Conservation (phyloP, 768 basidiomycete genomes). For the Mrakia hoshinonis region DNA sequence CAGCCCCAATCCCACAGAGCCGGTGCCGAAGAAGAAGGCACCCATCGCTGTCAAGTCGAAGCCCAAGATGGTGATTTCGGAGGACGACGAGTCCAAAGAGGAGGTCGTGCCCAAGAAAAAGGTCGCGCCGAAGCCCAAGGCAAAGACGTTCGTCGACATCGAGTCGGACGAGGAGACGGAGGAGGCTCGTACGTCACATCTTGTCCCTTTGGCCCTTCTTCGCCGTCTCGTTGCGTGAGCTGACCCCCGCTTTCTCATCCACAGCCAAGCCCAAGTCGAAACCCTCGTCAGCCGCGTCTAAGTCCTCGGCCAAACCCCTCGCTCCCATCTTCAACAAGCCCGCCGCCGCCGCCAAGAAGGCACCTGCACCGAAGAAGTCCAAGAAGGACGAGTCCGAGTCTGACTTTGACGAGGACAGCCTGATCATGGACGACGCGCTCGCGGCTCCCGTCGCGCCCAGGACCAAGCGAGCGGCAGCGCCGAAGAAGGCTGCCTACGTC, state of each 20-base stretch:
- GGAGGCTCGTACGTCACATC: conserved; percentile 19
- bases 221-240: not conserved
- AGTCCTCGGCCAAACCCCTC: not conserved
- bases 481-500: conserved; percentile 33
- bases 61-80: not conserved
- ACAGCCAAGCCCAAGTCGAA: conserved; percentile 33
- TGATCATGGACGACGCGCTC: conserved; percentile 31
- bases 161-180: conserved; percentile 19
- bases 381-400: conserved; percentile 49
- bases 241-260: not conserved
- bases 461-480: conserved; percentile 34
- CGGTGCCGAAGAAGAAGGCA: not conserved
- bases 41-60: not conserved
- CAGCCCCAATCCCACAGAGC: not conserved
- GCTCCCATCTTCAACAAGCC: conserved; percentile 6
- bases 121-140: not conserved
- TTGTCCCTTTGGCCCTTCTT: not conserved
- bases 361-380: conserved; percentile 32
- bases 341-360: conserved; percentile 29
- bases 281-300: conserved; percentile 4
- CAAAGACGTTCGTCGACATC: conserved; percentile 30
- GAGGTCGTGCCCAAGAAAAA: not conserved
- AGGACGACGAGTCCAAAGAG: too few species aligned
- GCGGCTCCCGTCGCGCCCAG: conserved; percentile 32
- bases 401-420: conserved; percentile 32